Conservation (phyloP, 2,329 filamentous ascomycete genomes). For the Didymella segeticola region DNA sequence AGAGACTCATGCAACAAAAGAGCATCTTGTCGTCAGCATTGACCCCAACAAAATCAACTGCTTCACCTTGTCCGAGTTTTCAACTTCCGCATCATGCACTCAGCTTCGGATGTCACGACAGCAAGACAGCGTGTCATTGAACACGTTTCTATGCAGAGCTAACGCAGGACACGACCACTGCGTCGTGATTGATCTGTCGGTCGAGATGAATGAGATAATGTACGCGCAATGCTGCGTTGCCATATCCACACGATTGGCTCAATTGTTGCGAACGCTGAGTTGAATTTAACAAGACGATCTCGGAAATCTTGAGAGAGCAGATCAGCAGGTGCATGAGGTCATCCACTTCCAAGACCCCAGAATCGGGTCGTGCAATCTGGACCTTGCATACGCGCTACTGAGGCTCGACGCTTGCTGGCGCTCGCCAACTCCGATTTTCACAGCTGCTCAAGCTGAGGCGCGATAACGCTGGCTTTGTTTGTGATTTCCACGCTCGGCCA, state of each 20-base stretch:
- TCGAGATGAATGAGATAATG: background rate
- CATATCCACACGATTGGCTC: background rate
- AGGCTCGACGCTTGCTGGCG: background rate
- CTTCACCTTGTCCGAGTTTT: no score
- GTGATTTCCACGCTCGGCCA: background rate
- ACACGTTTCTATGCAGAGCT: background rate
- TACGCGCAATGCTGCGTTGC: background rate
- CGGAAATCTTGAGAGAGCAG: background rate
- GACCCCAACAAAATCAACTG: background rate
- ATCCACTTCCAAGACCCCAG: background rate
- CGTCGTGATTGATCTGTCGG: background rate
- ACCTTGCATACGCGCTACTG: background rate
- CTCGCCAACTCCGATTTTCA: conserved; percentile 5
- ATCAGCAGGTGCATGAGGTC: conserved; percentile 7
- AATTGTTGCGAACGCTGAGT: no score
- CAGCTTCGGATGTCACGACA: background rate
- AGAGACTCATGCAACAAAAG: background rate
- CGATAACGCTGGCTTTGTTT: background rate
- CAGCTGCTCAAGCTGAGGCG: conserved; percentile 5
- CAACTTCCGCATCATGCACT: background rate
- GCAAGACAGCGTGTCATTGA: background rate
- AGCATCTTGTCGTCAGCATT: background rate
- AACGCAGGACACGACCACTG: background rate
- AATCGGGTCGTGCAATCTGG: background rate
- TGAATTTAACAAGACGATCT: no score